Evolutionary conservation across 257 asterid species (phyloP).

Genomic region (Solanum dulcamara): DNA sequence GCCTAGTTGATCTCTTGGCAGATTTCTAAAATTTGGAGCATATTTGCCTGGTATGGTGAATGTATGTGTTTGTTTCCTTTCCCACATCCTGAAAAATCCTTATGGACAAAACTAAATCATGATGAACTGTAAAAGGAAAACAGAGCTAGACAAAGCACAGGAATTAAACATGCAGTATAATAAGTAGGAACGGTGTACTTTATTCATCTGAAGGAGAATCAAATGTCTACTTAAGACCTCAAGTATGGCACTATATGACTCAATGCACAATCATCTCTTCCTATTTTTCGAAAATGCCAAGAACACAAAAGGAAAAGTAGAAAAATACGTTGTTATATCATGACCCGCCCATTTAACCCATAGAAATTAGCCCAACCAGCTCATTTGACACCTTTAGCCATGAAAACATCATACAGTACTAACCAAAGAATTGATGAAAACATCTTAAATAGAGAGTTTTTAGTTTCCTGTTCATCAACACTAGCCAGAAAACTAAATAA

Average conservation of each 20-base stretch:
- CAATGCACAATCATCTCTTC: background rate
- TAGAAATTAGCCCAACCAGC: background rate
- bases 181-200: too few relatives aligned
- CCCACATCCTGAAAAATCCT: conserved; percentile 34
- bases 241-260: background rate
- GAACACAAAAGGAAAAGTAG: background rate
- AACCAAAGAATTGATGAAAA: background rate
- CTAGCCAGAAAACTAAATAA: background rate
- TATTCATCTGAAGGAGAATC: too few relatives aligned
- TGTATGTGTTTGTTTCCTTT: conserved; percentile 14
- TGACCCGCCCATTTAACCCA: background rate
- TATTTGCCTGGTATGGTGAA: background rate
- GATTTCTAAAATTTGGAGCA: conserved; percentile 7
- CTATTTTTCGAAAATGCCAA: background rate
- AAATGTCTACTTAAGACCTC: background rate
- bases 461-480: background rate
- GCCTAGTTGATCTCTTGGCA: conserved; percentile 21
- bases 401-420: background rate
- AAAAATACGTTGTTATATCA: background rate
- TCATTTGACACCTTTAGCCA: background rate
- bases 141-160: background rate
- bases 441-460: background rate
- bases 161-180: background rate
- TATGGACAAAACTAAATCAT: background rate
- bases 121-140: background rate